Evolutionary conservation across 164 flowering plant species (phyloP), one percentile per base, ranked within the genome.

Genomic region (Dillenia suffruticosa): DNA sequence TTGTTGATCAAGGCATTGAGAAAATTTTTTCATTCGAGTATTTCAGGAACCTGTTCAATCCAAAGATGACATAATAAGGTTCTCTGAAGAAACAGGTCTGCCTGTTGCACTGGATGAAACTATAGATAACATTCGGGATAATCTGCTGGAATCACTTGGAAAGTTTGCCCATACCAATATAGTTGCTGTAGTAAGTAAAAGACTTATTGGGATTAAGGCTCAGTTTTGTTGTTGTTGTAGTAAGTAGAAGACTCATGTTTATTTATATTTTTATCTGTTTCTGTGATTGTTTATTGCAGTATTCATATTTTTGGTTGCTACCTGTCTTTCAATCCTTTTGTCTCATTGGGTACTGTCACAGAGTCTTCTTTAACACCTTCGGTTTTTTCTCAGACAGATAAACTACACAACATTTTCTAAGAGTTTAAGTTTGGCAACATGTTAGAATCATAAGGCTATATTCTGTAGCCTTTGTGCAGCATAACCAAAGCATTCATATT

Each of bases 41-140:
- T 75, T 67, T 66, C 83, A 94, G 97, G 97, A 94, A 72, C 98
- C 98, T 64, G 93, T 94, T 55, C 70, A 69, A 43, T 59, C 72
- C 63, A 90, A 80, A 76, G 84, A 81, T 62, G 97, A 89, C 70
- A 87, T 94, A 59, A 56, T 89, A 13, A 90, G 60, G 71, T 94
- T 86, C 74, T 86, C 89, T 74, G 89, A 87, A 71, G 93, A 91
- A 73, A 87, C 87, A 63, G 90, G 90, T 63, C 63, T 94, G 65
- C 89, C 95, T 65, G 96, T 84, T 8, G 97, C 98, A 26, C 76
- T 94, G 59, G 98, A 94, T 74, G 98, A 94, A 80, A 87, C 95
- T 53, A 73, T 94, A 53, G 87, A 81, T 62, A 62, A 61, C 57
- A 72, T 83, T 57, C 72, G 66, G 65, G 88, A 71, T 63, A 72